These are phyloP conservation scores for Podospora tetraspora DNA, from an alignment of 495 filamentous ascomycete species.

Conservation along the genomic window DNA sequence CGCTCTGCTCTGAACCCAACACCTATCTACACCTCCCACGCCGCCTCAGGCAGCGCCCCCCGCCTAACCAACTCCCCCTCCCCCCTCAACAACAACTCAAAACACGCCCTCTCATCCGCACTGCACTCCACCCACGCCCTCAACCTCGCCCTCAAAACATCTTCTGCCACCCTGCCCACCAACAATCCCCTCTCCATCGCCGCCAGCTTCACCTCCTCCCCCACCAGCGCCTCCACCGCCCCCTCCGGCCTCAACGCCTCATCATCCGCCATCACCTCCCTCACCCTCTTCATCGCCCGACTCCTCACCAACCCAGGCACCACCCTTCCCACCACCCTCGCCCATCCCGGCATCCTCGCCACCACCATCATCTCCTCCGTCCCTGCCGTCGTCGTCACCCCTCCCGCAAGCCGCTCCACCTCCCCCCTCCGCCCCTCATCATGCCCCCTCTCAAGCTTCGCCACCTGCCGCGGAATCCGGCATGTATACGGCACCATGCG, in stretches of 20 bases:
- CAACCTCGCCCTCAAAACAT: slow-evolving; percentile 23
- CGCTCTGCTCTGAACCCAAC: neutral
- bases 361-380: neutral
- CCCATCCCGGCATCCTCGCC: neutral
- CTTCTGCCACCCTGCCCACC: slow-evolving; percentile 10
- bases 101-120: neutral
- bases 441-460: slow-evolving; percentile 45
- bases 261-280: slow-evolving; percentile 47
- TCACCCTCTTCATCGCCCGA: slow-evolving; percentile 31
- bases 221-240: slow-evolving; percentile 30
- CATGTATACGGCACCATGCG: slow-evolving; percentile 71
- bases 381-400: neutral
- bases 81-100: neutral
- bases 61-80: neutral
- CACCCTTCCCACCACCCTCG: neutral
- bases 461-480: slow-evolving; percentile 68
- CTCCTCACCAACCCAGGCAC: slow-evolving; percentile 11
- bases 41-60: neutral
- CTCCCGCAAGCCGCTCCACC: neutral
- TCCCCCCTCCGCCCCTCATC: slow-evolving; percentile 32
- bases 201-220: slow-evolving; percentile 40
- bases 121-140: slow-evolving; percentile 30
- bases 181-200: slow-evolving; percentile 40
- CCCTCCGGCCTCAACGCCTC: slow-evolving; percentile 32
- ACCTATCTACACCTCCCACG: neutral